Evolutionary conservation across 805 yeast species (phyloP).

Genomic region (Schizosaccharomyces octosporus): DNA sequence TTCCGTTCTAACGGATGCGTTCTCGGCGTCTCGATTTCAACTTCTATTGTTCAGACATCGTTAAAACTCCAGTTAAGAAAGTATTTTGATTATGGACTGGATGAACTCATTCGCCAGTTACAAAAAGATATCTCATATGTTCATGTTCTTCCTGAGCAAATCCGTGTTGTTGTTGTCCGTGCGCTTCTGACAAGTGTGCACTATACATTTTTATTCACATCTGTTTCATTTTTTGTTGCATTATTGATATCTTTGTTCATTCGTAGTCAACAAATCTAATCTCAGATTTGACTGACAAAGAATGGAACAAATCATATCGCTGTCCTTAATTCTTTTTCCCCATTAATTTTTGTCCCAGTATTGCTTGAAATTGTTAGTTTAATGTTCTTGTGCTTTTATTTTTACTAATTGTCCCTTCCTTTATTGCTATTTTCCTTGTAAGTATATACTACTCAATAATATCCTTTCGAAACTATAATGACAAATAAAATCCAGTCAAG

Average conservation of each 20-base stretch:
- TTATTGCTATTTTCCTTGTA: too few species aligned
- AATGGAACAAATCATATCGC: background rate
- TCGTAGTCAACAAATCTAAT: background rate
- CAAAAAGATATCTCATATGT: background rate
- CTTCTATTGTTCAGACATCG: slow-evolving; percentile 28
- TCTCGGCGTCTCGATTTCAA: slow-evolving; percentile 34
- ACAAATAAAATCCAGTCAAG: too few species aligned
- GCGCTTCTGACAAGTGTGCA: background rate
- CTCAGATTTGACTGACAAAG: background rate
- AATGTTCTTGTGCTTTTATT: background rate
- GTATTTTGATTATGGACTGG: background rate
- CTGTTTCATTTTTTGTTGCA: background rate
- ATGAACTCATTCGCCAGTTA: background rate
- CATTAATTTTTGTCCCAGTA: background rate
- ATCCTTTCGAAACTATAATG: too few species aligned
- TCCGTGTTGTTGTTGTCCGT: background rate
- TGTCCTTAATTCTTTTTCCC: background rate
- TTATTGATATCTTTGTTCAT: background rate
- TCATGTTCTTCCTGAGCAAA: background rate
- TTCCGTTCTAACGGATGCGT: slow-evolving; percentile 50
- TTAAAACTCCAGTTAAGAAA: slow-evolving; percentile 9
- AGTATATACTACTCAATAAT: too few species aligned
- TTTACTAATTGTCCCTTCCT: background rate
- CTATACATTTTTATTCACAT: background rate
- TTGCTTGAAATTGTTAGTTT: background rate